phyloP scores from a whole-genome alignment of 2,329 filamentous ascomycete genomes.

The Aspergillus transmontanensis region DNA sequence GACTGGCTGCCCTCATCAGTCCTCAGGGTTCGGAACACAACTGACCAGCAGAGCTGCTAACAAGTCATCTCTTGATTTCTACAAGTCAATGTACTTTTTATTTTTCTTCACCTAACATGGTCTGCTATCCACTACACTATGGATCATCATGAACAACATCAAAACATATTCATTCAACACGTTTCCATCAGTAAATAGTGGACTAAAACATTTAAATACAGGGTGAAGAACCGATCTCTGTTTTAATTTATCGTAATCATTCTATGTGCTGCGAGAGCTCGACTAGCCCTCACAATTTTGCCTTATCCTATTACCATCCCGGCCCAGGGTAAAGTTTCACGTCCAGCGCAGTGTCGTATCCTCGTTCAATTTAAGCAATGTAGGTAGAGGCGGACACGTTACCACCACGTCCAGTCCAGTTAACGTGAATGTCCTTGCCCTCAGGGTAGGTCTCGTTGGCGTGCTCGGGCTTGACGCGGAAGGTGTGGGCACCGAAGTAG shows the following conservation, averaged over 20 bases:
- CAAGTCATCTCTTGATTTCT: too few species aligned
- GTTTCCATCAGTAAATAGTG: not conserved
- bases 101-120: not conserved
- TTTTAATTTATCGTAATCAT: constrained; percentile 24
- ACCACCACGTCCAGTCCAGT: constrained; percentile 98
- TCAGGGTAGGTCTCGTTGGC: constrained; percentile 78
- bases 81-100: not conserved
- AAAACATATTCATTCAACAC: constrained; percentile 18
- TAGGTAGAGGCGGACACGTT: constrained; percentile 98
- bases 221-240: constrained; percentile 9
- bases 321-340: constrained; percentile 23
- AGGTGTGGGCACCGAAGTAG: constrained; percentile 97
- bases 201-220: constrained; percentile 26
- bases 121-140: not conserved
- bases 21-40: not conserved
- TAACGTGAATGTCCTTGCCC: constrained; percentile 93
- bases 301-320: constrained; percentile 13
- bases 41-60: too few species aligned
- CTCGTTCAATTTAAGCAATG: constrained; percentile 70
- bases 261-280: constrained; percentile 24
- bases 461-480: constrained; percentile 80
- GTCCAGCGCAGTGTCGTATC: constrained; percentile 29
- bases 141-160: not conserved
- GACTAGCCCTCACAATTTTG: constrained; percentile 15
- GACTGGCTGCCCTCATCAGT: not conserved